These are phyloP conservation scores for Ehretia macrophylla DNA, from an alignment of 257 asterid species.

Conservation along the genomic window DNA sequence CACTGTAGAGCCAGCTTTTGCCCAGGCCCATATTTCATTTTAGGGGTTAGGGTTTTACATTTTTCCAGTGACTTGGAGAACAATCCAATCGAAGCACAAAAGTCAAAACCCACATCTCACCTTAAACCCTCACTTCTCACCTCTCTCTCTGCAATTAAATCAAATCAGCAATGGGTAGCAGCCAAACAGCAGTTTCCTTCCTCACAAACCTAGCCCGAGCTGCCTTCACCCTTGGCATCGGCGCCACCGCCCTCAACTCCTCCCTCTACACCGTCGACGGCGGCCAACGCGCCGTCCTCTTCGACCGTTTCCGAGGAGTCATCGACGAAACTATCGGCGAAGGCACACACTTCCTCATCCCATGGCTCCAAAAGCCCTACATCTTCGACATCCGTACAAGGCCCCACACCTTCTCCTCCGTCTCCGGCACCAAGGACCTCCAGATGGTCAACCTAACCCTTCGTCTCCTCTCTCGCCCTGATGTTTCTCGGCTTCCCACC, in stretches of 20 bases:
- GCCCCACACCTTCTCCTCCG: slow-evolving; percentile 76
- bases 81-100: slow-evolving; percentile 18
- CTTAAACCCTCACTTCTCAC: slow-evolving; percentile 19
- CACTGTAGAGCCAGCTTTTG: background rate
- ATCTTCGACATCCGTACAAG: slow-evolving; percentile 89
- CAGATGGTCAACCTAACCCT: slow-evolving; percentile 95
- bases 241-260: slow-evolving; percentile 52
- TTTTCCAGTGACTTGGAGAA: slow-evolving; percentile 35
- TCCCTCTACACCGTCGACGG: slow-evolving; percentile 96
- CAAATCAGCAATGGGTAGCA: slow-evolving; percentile 48
- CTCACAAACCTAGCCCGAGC: slow-evolving; percentile 74
- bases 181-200: slow-evolving; percentile 55
- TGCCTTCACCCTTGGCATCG: slow-evolving; percentile 61
- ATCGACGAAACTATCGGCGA: slow-evolving; percentile 68
- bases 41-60: slow-evolving; percentile 29
- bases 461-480: slow-evolving; percentile 90
- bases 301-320: slow-evolving; percentile 90
- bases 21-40: slow-evolving; percentile 1
- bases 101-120: background rate
- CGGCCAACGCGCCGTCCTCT: slow-evolving; percentile 88
- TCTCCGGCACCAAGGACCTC: slow-evolving; percentile 91
- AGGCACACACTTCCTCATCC: slow-evolving; percentile 83
- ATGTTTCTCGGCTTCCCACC: slow-evolving; percentile 52
- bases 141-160: background rate
- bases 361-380: slow-evolving; percentile 93